Conservation (phyloP, 2,329 filamentous ascomycete species). For the Talaromyces sp. region DNA sequence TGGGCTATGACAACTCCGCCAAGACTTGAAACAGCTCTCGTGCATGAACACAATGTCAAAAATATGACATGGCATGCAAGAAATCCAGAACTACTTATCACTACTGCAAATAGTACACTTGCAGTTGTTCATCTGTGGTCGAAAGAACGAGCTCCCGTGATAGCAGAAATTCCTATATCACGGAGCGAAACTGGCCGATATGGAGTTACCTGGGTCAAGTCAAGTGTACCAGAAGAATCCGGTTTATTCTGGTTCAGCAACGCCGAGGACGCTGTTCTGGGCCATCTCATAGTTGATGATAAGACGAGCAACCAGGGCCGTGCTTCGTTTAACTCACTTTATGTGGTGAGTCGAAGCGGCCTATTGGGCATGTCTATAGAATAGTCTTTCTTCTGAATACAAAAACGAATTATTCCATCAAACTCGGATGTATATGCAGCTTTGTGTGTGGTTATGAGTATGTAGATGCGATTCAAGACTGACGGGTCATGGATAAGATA, state of each 20-base stretch:
- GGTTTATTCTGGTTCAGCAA: slow-evolving; percentile 34
- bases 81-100: slow-evolving; percentile 34
- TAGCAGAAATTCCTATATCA: slow-evolving; percentile 28
- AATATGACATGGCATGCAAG: slow-evolving; percentile 39
- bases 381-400: background rate
- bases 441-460: no score
- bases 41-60: slow-evolving; percentile 40
- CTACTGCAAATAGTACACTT: slow-evolving; percentile 30
- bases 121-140: slow-evolving; percentile 33
- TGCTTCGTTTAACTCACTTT: slow-evolving; percentile 25
- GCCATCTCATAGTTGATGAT: slow-evolving; percentile 24
- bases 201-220: slow-evolving; percentile 29
- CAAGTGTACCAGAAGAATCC: slow-evolving; percentile 18
- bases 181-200: slow-evolving; percentile 33
- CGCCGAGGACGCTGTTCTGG: slow-evolving; percentile 31
- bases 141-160: slow-evolving; percentile 25
- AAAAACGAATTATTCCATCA: no score
- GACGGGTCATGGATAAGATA: no score
- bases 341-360: slow-evolving; percentile 24
- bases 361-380: background rate
- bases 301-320: slow-evolving; percentile 12
- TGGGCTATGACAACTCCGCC: slow-evolving; percentile 34
- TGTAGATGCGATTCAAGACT: no score
- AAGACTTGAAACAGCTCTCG: slow-evolving; percentile 31
- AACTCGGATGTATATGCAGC: no score